Evolutionary conservation across 2,329 filamentous ascomycete genomes (phyloP).

Genomic region (Phaeomoniella chlamydospora): DNA sequence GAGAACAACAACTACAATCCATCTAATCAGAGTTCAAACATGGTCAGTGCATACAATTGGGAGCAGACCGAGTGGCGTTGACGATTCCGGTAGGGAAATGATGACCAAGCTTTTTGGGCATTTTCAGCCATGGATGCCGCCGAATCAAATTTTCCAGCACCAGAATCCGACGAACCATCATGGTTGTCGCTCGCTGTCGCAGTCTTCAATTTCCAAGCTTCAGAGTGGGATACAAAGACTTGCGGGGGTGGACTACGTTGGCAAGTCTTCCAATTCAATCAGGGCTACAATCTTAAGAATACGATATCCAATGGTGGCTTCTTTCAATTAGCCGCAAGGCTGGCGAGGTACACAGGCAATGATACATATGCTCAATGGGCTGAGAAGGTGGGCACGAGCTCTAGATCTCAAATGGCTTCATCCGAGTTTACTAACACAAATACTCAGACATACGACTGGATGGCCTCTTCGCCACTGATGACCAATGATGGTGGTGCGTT

Average conservation of each 20-base stretch:
- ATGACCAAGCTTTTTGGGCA: slow-evolving; percentile 20
- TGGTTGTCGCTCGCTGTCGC: slow-evolving; percentile 63
- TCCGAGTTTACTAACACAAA: slow-evolving; percentile 20
- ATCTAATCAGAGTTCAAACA: slow-evolving; percentile 23
- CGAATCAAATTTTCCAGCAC: slow-evolving; percentile 20
- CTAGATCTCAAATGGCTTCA: slow-evolving; percentile 38
- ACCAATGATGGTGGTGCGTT: slow-evolving; percentile 31
- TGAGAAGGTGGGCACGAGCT: slow-evolving; percentile 38
- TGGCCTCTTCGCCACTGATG: slow-evolving; percentile 38
- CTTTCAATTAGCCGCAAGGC: slow-evolving; percentile 31
- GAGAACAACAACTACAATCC: slow-evolving; percentile 24
- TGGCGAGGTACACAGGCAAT: slow-evolving; percentile 23
- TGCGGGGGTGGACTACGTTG: slow-evolving; percentile 65
- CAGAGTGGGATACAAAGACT: slow-evolving; percentile 48
- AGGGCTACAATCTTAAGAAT: slow-evolving; percentile 36
- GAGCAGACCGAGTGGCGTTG: slow-evolving; percentile 44
- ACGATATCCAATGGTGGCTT: slow-evolving; percentile 37
- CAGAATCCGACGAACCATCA: slow-evolving; percentile 34
- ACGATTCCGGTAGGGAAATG: slow-evolving; percentile 8
- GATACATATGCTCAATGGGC: slow-evolving; percentile 23
- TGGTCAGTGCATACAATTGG: slow-evolving; percentile 54
- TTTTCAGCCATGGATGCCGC: slow-evolving; percentile 22
- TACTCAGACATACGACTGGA: slow-evolving; percentile 31
- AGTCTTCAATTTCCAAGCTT: slow-evolving; percentile 62
- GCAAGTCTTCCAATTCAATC: slow-evolving; percentile 54